These are phyloP conservation scores for Epichloe gansuensis DNA, from an alignment of 2,329 filamentous ascomycete species.

Conservation along the genomic window DNA sequence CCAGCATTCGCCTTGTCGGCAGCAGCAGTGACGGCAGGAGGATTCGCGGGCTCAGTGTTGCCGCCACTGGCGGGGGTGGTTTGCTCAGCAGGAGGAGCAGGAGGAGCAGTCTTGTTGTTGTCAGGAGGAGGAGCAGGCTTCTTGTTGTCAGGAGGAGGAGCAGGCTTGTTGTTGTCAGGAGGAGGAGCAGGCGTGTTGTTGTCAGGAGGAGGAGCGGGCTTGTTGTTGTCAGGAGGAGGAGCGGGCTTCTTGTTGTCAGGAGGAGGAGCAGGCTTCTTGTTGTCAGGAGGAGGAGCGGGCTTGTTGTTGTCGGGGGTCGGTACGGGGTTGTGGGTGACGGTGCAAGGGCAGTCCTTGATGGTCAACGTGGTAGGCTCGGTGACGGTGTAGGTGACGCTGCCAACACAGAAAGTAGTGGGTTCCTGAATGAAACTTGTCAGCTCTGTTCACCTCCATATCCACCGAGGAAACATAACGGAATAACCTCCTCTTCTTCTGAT, in stretches of 20 bases:
- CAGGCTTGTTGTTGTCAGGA: neutral
- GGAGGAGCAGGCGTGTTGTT: constrained; percentile 1
- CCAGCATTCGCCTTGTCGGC: constrained; percentile 24
- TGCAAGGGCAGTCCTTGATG: constrained; percentile 37
- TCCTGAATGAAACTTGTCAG: constrained; percentile 8
- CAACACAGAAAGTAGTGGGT: constrained; percentile 24
- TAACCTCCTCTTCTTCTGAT: too few species aligned
- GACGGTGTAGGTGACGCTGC: constrained; percentile 32
- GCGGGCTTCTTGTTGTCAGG: constrained; percentile 1
- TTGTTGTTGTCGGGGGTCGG: neutral
- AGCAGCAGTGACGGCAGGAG: constrained; percentile 22
- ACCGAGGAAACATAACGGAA: too few species aligned
- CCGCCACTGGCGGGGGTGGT: constrained; percentile 7
- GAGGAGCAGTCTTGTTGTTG: neutral
- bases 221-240: constrained; percentile 3
- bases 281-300: neutral
- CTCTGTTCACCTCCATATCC: neutral
- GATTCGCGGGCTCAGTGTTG: neutral
- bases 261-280: neutral
- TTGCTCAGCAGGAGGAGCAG: constrained; percentile 3
- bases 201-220: constrained; percentile 4
- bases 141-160: constrained; percentile 2
- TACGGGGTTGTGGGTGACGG: constrained; percentile 19
- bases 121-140: constrained; percentile 3
- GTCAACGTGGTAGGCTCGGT: constrained; percentile 30